Evolutionary conservation across 1,284 basidiomycete genomes (phyloP).

Genomic region (Takashimella tepidaria): DNA sequence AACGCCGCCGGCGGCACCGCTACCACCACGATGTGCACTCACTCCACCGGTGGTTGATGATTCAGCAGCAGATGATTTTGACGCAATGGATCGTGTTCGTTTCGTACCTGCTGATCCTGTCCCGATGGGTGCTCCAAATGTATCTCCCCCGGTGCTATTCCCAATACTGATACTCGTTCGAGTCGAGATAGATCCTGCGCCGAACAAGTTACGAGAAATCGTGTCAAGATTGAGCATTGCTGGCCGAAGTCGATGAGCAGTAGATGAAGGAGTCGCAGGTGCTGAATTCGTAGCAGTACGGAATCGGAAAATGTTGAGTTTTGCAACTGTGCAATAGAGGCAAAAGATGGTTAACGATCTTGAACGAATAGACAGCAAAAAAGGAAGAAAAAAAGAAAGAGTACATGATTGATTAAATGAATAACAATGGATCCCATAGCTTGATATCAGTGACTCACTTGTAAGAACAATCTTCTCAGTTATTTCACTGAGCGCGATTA

Average conservation of each 20-base stretch:
- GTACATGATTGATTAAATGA: no score
- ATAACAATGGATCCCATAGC: no score
- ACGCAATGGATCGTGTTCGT: conserved; percentile 6
- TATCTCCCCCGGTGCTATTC: conserved; percentile 3
- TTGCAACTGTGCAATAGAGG: neutral
- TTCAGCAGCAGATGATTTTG: neutral
- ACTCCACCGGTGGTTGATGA: no score
- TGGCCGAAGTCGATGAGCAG: conserved; percentile 61
- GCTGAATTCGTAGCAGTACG: conserved; percentile 65
- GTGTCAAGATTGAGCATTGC: conserved; percentile 78
- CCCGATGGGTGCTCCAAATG: neutral
- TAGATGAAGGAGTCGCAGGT: conserved; percentile 69
- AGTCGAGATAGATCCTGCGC: conserved; percentile 30
- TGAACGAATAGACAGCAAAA: no score
- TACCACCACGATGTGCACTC: no score
- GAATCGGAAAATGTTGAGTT: conserved; percentile 63
- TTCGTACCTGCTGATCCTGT: conserved; percentile 3
- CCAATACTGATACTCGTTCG: conserved; percentile 13
- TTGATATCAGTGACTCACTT: no score
- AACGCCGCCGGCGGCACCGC: no score
- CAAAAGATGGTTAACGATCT: no score
- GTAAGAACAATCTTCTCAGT: conserved; percentile 68
- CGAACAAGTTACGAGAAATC: conserved; percentile 57
- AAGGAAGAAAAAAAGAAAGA: no score
- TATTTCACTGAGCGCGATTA: conserved; percentile 70